phyloP scores from a whole-genome alignment of 148 eudicot genomes.

The Polygonum maritimum region DNA sequence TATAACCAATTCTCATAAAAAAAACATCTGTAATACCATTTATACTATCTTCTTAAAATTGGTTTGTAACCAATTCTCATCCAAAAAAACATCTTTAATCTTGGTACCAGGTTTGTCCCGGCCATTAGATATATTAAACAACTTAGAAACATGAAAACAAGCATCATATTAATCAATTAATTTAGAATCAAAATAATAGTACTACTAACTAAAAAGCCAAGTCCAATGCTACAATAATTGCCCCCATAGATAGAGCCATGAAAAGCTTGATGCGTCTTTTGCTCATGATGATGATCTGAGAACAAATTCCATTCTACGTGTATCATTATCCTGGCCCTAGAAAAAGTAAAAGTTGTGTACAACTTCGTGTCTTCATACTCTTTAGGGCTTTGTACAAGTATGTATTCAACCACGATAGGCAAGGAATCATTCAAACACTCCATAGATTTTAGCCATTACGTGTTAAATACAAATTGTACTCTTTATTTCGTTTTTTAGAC shows the following conservation, averaged over 20 bases:
- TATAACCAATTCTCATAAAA: too few relatives aligned
- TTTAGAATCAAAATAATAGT: background rate
- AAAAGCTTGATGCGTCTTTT: slow-evolving; percentile 5
- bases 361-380: background rate
- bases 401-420: background rate
- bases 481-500: background rate
- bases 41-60: too few relatives aligned
- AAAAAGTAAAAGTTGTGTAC: background rate
- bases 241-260: slow-evolving; percentile 7
- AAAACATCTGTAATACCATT: too few relatives aligned
- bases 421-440: background rate
- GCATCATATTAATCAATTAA: background rate
- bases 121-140: too few relatives aligned
- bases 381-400: background rate
- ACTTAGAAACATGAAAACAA: background rate
- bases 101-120: too few relatives aligned
- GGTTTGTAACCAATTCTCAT: too few relatives aligned
- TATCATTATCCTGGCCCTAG: background rate
- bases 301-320: slow-evolving; percentile 6
- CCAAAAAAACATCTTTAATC: too few relatives aligned
- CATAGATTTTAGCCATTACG: background rate
- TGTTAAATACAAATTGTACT: background rate
- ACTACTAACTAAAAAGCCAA: background rate
- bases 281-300: background rate
- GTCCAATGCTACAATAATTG: slow-evolving; percentile 8